Conservation (phyloP, 2,329 filamentous ascomycete species). For the Clarireedia monteithiana region DNA sequence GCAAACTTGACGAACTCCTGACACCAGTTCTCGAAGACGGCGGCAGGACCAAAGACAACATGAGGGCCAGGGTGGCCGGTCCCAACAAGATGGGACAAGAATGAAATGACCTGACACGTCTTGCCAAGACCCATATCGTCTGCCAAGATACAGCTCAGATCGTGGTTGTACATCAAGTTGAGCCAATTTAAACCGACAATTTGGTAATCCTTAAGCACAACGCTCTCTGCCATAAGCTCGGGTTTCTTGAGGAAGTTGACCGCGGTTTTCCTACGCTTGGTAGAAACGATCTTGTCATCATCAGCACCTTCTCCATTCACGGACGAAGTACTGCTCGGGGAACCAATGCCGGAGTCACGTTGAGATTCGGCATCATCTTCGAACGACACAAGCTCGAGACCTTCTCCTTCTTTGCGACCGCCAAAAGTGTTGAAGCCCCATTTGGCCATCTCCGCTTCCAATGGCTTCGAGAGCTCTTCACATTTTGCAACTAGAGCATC, state of each 20-base stretch:
- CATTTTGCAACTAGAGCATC: constrained; percentile 74
- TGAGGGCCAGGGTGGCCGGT: constrained; percentile 62
- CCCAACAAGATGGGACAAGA: constrained; percentile 76
- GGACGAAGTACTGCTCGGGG: constrained; percentile 39
- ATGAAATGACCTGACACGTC: constrained; percentile 91
- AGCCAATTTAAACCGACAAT: constrained; percentile 94
- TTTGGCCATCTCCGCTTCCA: constrained; percentile 55
- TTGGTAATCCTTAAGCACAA: constrained; percentile 87
- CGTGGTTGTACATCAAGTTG: constrained; percentile 68
- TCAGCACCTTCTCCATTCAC: constrained; percentile 34
- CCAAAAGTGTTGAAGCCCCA: constrained; percentile 64
- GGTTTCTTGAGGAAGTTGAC: constrained; percentile 48
- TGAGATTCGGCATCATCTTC: constrained; percentile 30
- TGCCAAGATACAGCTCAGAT: constrained; percentile 82
- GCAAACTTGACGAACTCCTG: constrained; percentile 85
- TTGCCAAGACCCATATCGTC: constrained; percentile 98
- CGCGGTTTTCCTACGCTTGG: constrained; percentile 16
- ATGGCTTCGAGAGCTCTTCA: constrained; percentile 60
- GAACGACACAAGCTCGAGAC: constrained; percentile 45
- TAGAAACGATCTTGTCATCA: constrained; percentile 34
- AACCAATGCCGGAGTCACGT: constrained; percentile 62
- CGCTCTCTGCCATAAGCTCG: constrained; percentile 63
- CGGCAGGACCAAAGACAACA: constrained; percentile 84
- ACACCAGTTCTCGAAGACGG: constrained; percentile 93
- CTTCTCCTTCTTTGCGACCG: constrained; percentile 46